Conservation (phyloP, 2,329 filamentous ascomycete genomes). For the Zymoseptoria pseudotritici region DNA sequence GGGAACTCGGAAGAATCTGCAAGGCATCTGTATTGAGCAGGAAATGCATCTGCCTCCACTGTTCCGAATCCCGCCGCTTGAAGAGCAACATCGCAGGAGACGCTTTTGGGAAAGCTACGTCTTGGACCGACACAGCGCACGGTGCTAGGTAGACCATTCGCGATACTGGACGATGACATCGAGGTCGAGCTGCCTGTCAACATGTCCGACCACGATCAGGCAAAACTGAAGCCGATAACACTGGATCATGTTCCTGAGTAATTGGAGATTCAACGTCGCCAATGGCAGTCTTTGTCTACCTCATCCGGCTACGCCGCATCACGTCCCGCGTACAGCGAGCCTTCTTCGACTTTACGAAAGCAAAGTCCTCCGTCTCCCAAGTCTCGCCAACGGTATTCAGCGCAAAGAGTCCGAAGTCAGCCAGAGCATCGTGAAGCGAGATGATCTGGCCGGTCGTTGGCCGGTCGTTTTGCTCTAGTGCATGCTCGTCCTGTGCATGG, state of each 20-base stretch:
- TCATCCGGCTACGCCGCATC: no score
- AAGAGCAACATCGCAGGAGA: slow-evolving; percentile 33
- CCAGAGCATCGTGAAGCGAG: no score
- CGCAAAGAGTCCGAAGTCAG: no score
- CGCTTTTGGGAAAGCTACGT: slow-evolving; percentile 43
- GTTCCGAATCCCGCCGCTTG: slow-evolving; percentile 14
- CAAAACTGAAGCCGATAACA: background rate
- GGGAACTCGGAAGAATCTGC: slow-evolving; percentile 36
- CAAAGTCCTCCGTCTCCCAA: no score
- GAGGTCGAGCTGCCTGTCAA: slow-evolving; percentile 30
- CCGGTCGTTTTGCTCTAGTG: no score
- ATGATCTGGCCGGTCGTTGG: no score
- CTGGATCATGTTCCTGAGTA: background rate
- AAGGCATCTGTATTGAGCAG: slow-evolving; percentile 36
- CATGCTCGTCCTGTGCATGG: no score
- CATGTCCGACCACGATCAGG: slow-evolving; percentile 28
- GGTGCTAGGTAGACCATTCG: slow-evolving; percentile 36
- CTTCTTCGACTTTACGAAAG: no score
- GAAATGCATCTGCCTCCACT: slow-evolving; percentile 26
- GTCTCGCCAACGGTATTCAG: no score
- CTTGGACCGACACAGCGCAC: slow-evolving; percentile 41
- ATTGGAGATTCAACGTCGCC: no score
- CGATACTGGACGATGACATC: slow-evolving; percentile 37
- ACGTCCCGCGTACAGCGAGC: no score
- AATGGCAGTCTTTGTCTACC: no score